Evolutionary conservation across 768 basidiomycete genomes (phyloP).

Genomic region (Boletus huronensis): DNA sequence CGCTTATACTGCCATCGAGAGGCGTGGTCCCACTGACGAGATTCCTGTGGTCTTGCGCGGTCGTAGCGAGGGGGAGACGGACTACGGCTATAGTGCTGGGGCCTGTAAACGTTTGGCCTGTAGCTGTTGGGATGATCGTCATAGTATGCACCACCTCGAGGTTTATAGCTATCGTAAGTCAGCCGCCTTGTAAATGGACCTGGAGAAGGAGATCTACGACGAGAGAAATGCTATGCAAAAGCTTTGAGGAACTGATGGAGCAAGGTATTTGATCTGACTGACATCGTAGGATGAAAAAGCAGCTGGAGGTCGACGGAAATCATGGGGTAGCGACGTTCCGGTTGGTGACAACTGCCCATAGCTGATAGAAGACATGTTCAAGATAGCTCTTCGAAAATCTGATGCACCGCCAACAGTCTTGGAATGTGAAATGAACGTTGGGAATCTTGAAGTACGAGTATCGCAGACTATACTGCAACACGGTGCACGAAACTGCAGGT

Average conservation of each 20-base stretch:
- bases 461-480: not conserved
- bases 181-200: slow-evolving; percentile 41
- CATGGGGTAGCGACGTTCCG: slow-evolving; percentile 22
- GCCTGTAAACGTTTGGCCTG: slow-evolving; percentile 38
- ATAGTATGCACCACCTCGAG: slow-evolving; percentile 37
- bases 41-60: slow-evolving; percentile 37
- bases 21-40: slow-evolving; percentile 46
- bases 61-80: slow-evolving; percentile 54
- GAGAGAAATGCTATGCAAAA: slow-evolving; percentile 27
- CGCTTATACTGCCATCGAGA: slow-evolving; percentile 45
- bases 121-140: slow-evolving; percentile 43
- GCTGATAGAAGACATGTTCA: slow-evolving; percentile 27
- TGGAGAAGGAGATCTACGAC: slow-evolving; percentile 51
- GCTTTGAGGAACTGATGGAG: slow-evolving; percentile 17
- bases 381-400: not conserved
- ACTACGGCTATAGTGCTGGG: slow-evolving; percentile 41
- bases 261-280: slow-evolving; percentile 25
- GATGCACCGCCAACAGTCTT: slow-evolving; percentile 7
- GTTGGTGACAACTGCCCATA: slow-evolving; percentile 28
- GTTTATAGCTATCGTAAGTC: slow-evolving; percentile 52
- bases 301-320: slow-evolving; percentile 28
- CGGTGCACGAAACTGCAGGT: slow-evolving; percentile 4
- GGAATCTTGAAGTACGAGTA: slow-evolving; percentile 3
- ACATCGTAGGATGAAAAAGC: slow-evolving; percentile 30
- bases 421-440: slow-evolving; percentile 1